phyloP scores from a whole-genome alignment of 805 yeast genomes.

The Kuraishia hungarica region DNA sequence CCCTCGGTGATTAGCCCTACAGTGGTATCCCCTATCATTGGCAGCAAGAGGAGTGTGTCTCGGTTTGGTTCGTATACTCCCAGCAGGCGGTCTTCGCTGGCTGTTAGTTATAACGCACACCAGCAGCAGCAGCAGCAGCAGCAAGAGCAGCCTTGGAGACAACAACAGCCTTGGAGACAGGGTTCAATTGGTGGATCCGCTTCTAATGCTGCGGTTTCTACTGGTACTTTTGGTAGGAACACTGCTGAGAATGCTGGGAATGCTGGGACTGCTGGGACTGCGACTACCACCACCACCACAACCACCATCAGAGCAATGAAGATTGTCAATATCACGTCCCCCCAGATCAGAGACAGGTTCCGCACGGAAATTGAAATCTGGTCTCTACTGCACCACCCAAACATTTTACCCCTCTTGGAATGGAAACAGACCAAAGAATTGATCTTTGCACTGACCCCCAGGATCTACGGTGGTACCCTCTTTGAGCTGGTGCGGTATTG shows the following conservation, averaged over 20 bases:
- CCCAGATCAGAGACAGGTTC: constrained; percentile 47
- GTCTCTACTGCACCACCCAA: constrained; percentile 57
- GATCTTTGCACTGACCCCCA: constrained; percentile 65
- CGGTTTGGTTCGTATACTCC: constrained; percentile 1
- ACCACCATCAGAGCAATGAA: constrained; percentile 15
- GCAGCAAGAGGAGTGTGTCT: background rate
- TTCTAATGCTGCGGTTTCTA: too few species aligned
- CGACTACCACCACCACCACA: background rate
- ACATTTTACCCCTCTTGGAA: constrained; percentile 54
- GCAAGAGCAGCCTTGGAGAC: background rate
- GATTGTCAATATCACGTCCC: constrained; percentile 24
- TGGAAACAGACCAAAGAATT: constrained; percentile 48
- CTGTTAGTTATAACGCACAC: constrained; percentile 7
- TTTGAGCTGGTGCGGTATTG: constrained; percentile 66
- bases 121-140: constrained; percentile 8
- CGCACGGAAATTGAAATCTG: constrained; percentile 69
- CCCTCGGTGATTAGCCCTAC: background rate
- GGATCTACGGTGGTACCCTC: constrained; percentile 69
- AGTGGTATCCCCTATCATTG: too few species aligned
- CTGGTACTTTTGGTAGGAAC: too few species aligned
- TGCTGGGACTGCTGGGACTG: too few species aligned
- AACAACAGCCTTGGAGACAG: background rate
- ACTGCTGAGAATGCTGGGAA: too few species aligned
- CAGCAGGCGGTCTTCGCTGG: constrained; percentile 3
- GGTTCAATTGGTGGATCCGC: background rate